Base-by-base conservation (phyloP, 1,284 basidiomycete genomes). In the Volvariella volvacea region DNA sequence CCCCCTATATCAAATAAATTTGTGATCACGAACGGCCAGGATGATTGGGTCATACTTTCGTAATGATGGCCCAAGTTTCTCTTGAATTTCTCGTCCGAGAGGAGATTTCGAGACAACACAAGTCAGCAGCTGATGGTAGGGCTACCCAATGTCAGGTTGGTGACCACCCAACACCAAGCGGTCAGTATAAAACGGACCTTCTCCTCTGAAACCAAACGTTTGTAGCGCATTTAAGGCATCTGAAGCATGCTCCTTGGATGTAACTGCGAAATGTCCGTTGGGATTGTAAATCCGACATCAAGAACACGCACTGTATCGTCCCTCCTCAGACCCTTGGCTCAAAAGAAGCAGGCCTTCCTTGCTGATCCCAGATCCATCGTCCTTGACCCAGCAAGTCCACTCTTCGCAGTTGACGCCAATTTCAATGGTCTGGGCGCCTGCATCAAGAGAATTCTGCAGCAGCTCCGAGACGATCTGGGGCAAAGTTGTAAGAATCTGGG, bases 161-260 rank as follows among this genome's bases (percentile, higher is more conserved):
- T 45, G 36, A 37, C 22, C 22, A 20, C 17, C 28, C 34, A 43
- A 39, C 33, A 25, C 34, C 38, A 31, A 4, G 6, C 21, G 36
- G 32, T 22, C 34, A 31, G 48, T 16, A n/a, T 37, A 21, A 22
- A 33, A 44, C 34, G 19, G 44, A 89, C 91, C 91, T 83, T 94
- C 92, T 25, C 92, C 92, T 48, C 90, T 78, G 64, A 90, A 93
- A 0, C 92, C 92, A 65, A 92, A 92, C 1, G 80, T 83, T 7
- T 72, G 71, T n/a, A 74, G 55, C 2, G 70, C 59, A 45, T 73
- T 71, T 39, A 82, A 56, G 1, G 73, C 71, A 37, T 68, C 62
- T 22, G 65, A 56, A 1, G 63, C 61, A 56, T 83, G 80, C n/a
- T 71, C 68, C 59, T 91, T 91, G 2, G 87, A 89, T 3, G 84